These are phyloP conservation scores for Cadophora malorum DNA, from an alignment of 2,329 filamentous ascomycete species.

Conservation along the genomic window DNA sequence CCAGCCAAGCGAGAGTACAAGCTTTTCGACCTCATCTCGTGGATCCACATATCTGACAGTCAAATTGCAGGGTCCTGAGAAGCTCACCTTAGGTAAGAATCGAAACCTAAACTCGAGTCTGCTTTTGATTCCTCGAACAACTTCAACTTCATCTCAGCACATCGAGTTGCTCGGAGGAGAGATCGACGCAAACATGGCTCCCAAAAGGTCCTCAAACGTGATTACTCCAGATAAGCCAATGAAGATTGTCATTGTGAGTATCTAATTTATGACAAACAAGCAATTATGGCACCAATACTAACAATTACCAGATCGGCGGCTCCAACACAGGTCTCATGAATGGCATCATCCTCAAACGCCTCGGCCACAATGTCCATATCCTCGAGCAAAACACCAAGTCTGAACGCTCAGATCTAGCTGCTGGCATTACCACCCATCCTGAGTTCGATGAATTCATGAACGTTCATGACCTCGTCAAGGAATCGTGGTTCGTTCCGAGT, in stretches of 20 bases:
- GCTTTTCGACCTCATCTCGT: neutral
- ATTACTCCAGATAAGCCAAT: slow-evolving; percentile 12
- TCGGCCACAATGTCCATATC: slow-evolving; percentile 34
- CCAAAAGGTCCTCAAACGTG: neutral
- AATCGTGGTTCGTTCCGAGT: neutral
- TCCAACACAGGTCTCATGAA: slow-evolving; percentile 32
- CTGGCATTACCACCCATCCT: slow-evolving; percentile 29
- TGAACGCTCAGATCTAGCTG: slow-evolving; percentile 20
- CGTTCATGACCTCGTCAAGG: slow-evolving; percentile 20
- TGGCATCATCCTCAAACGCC: slow-evolving; percentile 32
- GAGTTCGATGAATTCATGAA: slow-evolving; percentile 26
- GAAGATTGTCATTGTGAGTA: slow-evolving; percentile 24
- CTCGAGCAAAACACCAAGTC: slow-evolving; percentile 28
- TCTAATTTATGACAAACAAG: too few relatives aligned
- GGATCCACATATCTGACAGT: neutral
- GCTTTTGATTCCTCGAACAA: neutral
- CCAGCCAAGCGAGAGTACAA: neutral
- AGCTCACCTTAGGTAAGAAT: neutral
- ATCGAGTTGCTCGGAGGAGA: neutral
- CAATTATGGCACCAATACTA: neutral
- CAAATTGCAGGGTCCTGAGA: neutral
- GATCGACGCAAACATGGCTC: slow-evolving; percentile 17
- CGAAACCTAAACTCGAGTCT: neutral
- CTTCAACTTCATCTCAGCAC: neutral
- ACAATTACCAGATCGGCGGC: slow-evolving; percentile 29